Percentiles rank a stretch among this genome's conserved stretches.
These are phyloP conservation scores for Fusarium longipes DNA, from an alignment of 2,329 filamentous ascomycete genomes.

Conservation along the genomic window DNA sequence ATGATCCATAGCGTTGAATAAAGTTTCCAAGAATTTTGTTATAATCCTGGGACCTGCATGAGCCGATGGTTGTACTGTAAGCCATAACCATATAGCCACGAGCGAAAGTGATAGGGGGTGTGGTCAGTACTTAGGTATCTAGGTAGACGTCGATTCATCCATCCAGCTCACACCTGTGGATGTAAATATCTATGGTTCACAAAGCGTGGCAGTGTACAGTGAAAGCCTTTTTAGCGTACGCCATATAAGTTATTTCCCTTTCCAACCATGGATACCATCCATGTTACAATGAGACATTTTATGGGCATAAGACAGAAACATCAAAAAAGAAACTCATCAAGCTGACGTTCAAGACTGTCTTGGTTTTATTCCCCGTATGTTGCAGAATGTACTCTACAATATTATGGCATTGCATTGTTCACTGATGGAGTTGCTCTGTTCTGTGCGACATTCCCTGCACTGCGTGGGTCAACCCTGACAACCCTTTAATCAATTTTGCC, in stretches of 20 bases:
- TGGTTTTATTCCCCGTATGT: constrained; percentile 20
- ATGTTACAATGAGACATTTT: constrained; percentile 15
- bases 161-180: neutral
- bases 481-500: constrained; percentile 20
- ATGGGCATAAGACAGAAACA: constrained; percentile 1
- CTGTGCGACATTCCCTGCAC: constrained; percentile 12
- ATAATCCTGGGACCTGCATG: constrained; percentile 34
- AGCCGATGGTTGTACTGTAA: constrained; percentile 1
- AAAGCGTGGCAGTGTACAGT: constrained; percentile 10
- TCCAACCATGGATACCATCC: neutral
- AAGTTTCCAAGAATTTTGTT: neutral
- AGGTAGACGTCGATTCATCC: neutral
- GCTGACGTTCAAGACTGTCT: constrained; percentile 22
- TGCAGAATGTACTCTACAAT: neutral
- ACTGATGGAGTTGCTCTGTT: constrained; percentile 6
- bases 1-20: constrained; percentile 9
- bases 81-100: neutral
- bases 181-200: constrained; percentile 10
- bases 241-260: constrained; percentile 4
- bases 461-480: constrained; percentile 7
- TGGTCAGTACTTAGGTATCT: too few relatives aligned
- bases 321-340: neutral
- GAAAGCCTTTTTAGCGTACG: constrained; percentile 7
- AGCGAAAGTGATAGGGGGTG: constrained; percentile 2
- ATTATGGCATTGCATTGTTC: neutral